These are phyloP conservation scores for Solanum etuberosum DNA, from an alignment of 257 asterid species.

Conservation along the genomic window DNA sequence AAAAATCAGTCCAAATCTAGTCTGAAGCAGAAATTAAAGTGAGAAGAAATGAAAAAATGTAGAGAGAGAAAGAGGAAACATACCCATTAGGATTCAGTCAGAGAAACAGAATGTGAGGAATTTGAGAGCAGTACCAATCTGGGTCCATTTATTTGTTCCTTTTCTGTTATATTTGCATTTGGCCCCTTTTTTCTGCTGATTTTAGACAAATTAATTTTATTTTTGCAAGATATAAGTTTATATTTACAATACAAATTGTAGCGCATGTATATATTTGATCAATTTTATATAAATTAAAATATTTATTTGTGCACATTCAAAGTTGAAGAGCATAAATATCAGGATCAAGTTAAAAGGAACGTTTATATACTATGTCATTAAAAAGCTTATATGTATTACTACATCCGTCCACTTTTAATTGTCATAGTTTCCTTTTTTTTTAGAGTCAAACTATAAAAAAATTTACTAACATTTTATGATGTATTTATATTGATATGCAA, in stretches of 20 bases:
- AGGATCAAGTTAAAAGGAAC: no score
- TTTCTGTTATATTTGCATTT: not conserved
- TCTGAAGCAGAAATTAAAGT: not conserved
- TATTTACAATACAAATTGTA: no score
- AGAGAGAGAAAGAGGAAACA: not conserved
- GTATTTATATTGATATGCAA: no score
- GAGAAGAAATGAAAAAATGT: not conserved
- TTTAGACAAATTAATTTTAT: not conserved
- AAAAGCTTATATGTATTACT: no score
- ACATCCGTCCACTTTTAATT: no score
- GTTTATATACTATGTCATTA: no score
- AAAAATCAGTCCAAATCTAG: not conserved
- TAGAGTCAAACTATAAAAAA: no score
- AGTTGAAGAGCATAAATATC: no score
- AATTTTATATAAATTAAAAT: no score
- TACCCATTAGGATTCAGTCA: not conserved
- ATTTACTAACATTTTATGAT: no score
- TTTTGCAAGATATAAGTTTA: not conserved
- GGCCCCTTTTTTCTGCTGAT: not conserved
- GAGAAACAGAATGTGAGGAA: not conserved
- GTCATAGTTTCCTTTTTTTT: no score
- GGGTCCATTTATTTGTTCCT: not conserved
- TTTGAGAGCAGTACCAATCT: not conserved
- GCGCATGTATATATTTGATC: accelerated
- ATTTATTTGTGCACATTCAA: accelerated